Evolutionary conservation across 2,329 filamentous ascomycete species (phyloP).

Genomic region (Talaromyces sp.): DNA sequence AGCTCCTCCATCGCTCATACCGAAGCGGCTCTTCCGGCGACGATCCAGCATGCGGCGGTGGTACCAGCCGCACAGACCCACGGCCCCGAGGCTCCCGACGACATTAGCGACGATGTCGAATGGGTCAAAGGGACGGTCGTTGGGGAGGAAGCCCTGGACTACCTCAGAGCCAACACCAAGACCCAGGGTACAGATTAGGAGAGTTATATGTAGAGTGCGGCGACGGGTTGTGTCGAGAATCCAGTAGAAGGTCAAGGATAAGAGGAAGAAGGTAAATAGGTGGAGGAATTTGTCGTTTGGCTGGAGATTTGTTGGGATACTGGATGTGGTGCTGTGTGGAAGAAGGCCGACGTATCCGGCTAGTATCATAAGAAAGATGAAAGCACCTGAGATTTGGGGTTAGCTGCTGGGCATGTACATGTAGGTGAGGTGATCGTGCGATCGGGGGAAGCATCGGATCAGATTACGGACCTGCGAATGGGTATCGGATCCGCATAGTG

Average conservation of each 20-base stretch:
- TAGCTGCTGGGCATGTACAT: too few relatives aligned
- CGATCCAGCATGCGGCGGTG: slow-evolving; percentile 94
- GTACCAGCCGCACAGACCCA: slow-evolving; percentile 84
- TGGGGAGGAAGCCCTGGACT: slow-evolving; percentile 66
- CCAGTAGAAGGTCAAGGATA: slow-evolving; percentile 92
- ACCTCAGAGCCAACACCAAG: slow-evolving; percentile 60
- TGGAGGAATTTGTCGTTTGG: slow-evolving; percentile 93
- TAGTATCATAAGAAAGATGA: slow-evolving; percentile 67
- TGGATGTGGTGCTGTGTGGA: slow-evolving; percentile 42
- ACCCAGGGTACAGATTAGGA: slow-evolving; percentile 74
- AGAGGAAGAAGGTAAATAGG: slow-evolving; percentile 81
- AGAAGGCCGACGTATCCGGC: slow-evolving; percentile 81
- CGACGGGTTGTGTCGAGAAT: slow-evolving; percentile 88
- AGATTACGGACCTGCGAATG: slow-evolving; percentile 74
- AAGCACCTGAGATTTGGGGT: slow-evolving; percentile 61
- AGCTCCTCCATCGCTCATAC: slow-evolving; percentile 60
- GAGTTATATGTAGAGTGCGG: slow-evolving; percentile 79
- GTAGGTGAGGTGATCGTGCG: slow-evolving; percentile 5
- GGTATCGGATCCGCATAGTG: slow-evolving; percentile 80
- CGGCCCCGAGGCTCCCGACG: slow-evolving; percentile 70
- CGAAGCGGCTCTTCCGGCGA: slow-evolving; percentile 72
- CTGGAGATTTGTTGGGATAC: slow-evolving; percentile 51
- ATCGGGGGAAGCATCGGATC: slow-evolving; percentile 3
- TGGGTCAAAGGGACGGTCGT: slow-evolving; percentile 71
- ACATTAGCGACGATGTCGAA: slow-evolving; percentile 89